Conservation (phyloP, 306 rosid genomes). For the Rosa rugosa region DNA sequence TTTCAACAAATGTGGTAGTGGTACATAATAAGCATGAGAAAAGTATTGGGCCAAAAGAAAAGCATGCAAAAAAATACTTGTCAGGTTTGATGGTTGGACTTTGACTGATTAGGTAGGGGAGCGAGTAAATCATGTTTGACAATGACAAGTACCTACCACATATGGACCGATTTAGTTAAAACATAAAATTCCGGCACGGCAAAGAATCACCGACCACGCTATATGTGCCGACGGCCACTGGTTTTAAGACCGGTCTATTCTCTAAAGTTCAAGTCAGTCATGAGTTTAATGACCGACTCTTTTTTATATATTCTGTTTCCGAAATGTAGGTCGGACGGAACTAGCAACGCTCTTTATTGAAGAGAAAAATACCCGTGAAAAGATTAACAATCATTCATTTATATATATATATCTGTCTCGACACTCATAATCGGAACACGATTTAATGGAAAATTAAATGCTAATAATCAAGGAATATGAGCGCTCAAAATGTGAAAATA, state of each 20-base stretch:
- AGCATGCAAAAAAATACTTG: not conserved
- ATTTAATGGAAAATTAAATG: constrained; percentile 49
- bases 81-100: not conserved
- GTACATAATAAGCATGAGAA: not conserved
- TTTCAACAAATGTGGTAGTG: too few relatives aligned
- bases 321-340: too few relatives aligned
- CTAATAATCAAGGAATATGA: constrained; percentile 59
- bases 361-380: not conserved
- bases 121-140: not conserved
- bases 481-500: constrained; percentile 47
- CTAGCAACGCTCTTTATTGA: too few relatives aligned
- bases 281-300: too few relatives aligned
- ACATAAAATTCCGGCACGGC: not conserved
- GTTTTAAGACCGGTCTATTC: too few relatives aligned
- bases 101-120: not conserved
- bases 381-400: not conserved
- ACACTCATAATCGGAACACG: constrained; percentile 43
- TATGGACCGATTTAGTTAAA: not conserved
- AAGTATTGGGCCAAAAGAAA: not conserved
- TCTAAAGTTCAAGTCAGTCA: too few relatives aligned
- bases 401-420: constrained; percentile 18
- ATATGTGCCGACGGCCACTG: not conserved
- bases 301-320: too few relatives aligned
- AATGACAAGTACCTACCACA: not conserved
- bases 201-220: not conserved